Evolutionary conservation across 306 rosid genomes (phyloP).

Genomic region (Arachis stenosperma): DNA sequence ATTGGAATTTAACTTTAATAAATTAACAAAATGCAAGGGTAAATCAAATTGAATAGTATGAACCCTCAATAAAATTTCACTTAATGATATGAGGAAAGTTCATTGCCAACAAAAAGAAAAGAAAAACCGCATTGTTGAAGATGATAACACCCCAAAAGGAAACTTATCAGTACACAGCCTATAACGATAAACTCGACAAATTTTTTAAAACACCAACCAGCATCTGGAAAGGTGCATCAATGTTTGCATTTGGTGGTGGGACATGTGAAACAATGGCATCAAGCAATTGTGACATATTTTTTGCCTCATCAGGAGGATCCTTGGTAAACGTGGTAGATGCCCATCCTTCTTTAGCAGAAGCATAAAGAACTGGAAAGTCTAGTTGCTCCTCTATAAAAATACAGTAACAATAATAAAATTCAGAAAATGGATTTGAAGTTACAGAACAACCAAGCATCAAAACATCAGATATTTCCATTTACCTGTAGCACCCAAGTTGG

Average conservation of each 20-base stretch:
- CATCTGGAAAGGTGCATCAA: constrained; percentile 88
- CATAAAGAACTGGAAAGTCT: constrained; percentile 96
- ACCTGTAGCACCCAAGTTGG: constrained; percentile 98
- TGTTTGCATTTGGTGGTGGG: constrained; percentile 69
- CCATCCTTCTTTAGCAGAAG: constrained; percentile 99
- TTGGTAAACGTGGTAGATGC: constrained; percentile 80
- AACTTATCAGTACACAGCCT: constrained; percentile 29
- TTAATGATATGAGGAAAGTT: constrained; percentile 16
- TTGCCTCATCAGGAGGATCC: constrained; percentile 83
- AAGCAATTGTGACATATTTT: constrained; percentile 87
- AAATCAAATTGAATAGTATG: constrained; percentile 7
- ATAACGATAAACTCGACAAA: constrained; percentile 21
- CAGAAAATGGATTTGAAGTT: constrained; percentile 18
- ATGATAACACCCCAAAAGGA: constrained; percentile 27
- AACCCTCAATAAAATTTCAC: constrained; percentile 7
- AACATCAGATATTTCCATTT: constrained; percentile 16
- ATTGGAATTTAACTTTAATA: constrained; percentile 13
- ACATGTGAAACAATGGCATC: constrained; percentile 80
- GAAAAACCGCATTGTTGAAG: constrained; percentile 24
- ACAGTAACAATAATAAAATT: constrained; percentile 28
- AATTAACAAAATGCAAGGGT: constrained; percentile 11
- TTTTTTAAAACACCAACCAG: constrained; percentile 72
- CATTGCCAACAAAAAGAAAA: constrained; percentile 22
- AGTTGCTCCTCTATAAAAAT: constrained; percentile 86
- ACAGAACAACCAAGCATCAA: constrained; percentile 32